phyloP scores from a whole-genome alignment of 495 filamentous ascomycete species.

The Hypoxylon fragiforme region DNA sequence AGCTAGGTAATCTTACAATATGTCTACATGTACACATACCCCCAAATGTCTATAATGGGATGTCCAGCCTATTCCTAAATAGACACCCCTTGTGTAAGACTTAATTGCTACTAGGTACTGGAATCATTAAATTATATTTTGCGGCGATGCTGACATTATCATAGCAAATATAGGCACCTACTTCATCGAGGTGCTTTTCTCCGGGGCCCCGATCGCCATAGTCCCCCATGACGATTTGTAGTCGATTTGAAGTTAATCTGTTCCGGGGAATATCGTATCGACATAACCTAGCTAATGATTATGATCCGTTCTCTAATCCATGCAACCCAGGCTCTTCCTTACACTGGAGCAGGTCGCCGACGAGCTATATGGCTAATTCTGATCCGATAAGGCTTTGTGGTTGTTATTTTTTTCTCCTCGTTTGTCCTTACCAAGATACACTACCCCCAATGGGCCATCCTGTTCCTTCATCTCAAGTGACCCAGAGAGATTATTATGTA shows the following conservation, averaged over 20 bases:
- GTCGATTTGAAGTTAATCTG: conserved; percentile 17
- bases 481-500: too few relatives aligned
- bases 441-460: too few relatives aligned
- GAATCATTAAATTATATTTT: conserved; percentile 9
- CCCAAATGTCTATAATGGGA: neutral
- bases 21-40: conserved; percentile 8
- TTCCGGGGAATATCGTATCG: conserved; percentile 7
- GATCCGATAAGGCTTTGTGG: neutral
- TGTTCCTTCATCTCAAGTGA: too few relatives aligned
- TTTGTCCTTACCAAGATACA: too few relatives aligned
- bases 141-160: conserved; percentile 1
- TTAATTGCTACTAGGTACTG: conserved; percentile 4
- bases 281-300: conserved; percentile 8
- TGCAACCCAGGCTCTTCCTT: neutral
- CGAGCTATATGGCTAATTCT: neutral
- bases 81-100: conserved; percentile 1
- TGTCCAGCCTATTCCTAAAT: neutral
- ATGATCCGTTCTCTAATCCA: neutral
- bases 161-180: conserved; percentile 7
- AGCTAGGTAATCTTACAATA: conserved; percentile 13
- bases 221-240: conserved; percentile 4
- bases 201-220: neutral
- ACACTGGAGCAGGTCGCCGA: neutral
- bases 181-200: too few relatives aligned
- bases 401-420: too few relatives aligned